These are phyloP conservation scores for Aspergillaceae sp. DNA, from an alignment of 2,329 filamentous ascomycete species.

Conservation along the genomic window DNA sequence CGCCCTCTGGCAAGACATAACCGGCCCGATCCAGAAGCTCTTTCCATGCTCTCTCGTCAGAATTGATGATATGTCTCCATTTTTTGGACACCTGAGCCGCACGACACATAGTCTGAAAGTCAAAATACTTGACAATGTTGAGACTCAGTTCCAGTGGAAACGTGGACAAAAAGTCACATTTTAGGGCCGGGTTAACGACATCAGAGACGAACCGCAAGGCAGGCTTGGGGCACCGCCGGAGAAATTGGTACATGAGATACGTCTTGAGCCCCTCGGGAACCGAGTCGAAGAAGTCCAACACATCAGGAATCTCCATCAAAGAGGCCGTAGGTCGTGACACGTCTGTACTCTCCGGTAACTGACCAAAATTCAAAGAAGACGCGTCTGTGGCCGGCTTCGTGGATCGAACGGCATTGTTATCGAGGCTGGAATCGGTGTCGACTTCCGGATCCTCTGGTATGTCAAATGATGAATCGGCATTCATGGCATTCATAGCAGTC, in stretches of 20 bases:
- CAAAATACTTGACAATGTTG: conserved; percentile 78
- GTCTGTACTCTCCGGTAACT: conserved; percentile 10
- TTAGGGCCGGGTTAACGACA: conserved; percentile 85
- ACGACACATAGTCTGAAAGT: conserved; percentile 75
- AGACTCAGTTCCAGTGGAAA: conserved; percentile 80
- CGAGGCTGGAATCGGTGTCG: conserved; percentile 37
- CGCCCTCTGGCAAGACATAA: conserved; percentile 67
- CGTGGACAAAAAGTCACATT: conserved; percentile 82
- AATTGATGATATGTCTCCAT: conserved; percentile 85
- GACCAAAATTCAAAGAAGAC: conserved; percentile 5
- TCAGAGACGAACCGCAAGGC: conserved; percentile 84
- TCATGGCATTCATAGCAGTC: conserved; percentile 60
- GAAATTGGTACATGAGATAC: conserved; percentile 92
- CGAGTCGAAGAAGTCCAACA: conserved; percentile 83
- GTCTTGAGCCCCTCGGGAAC: conserved; percentile 88
- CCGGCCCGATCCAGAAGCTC: conserved; percentile 79
- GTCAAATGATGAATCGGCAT: conserved; percentile 36
- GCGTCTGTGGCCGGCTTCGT: conserved; percentile 4
- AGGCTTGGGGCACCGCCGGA: conserved; percentile 77
- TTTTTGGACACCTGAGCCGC: conserved; percentile 89
- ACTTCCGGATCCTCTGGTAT: conserved; percentile 31
- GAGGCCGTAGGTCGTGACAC: conserved; percentile 27
- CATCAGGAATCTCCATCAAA: conserved; percentile 70
- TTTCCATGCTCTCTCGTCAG: conserved; percentile 94
- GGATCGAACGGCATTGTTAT: conserved; percentile 25